Conservation (phyloP, 2,329 filamentous ascomycete species). For the Ascochyta fabae region DNA sequence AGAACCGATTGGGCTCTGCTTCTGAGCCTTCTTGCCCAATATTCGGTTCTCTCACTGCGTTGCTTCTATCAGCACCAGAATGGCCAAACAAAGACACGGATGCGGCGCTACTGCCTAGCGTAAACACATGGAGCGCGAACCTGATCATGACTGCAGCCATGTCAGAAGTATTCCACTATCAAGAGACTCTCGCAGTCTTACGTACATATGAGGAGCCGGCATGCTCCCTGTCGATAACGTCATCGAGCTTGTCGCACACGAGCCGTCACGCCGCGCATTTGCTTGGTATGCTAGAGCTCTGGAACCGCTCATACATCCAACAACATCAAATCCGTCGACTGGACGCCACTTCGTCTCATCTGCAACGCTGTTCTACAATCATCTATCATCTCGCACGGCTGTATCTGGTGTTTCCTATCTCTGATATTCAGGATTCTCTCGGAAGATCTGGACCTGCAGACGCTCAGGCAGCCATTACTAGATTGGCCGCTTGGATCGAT, state of each 20-base stretch:
- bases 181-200: constrained; percentile 3
- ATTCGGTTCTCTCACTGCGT: constrained; percentile 2
- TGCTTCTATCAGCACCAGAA: not conserved
- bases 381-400: constrained; percentile 1
- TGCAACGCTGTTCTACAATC: constrained; percentile 2
- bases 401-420: constrained; percentile 2
- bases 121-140: constrained; percentile 9
- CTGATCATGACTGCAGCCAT: constrained; percentile 9
- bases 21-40: constrained; percentile 12
- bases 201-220: constrained; percentile 1
- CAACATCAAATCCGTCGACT: not conserved
- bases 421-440: constrained; percentile 14
- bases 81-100: not conserved
- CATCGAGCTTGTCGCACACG: too few relatives aligned
- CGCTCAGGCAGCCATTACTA: not conserved
- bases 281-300: not conserved
- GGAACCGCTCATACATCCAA: not conserved
- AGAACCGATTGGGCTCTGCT: constrained; percentile 7
- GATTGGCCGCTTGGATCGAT: not conserved
- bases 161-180: constrained; percentile 7
- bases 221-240: too few relatives aligned
- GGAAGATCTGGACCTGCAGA: constrained; percentile 7
- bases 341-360: not conserved
- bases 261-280: not conserved
- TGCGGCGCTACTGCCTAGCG: not conserved